phyloP scores from a whole-genome alignment of 495 filamentous ascomycete genomes.

The Hypoxylon cercidicola region DNA sequence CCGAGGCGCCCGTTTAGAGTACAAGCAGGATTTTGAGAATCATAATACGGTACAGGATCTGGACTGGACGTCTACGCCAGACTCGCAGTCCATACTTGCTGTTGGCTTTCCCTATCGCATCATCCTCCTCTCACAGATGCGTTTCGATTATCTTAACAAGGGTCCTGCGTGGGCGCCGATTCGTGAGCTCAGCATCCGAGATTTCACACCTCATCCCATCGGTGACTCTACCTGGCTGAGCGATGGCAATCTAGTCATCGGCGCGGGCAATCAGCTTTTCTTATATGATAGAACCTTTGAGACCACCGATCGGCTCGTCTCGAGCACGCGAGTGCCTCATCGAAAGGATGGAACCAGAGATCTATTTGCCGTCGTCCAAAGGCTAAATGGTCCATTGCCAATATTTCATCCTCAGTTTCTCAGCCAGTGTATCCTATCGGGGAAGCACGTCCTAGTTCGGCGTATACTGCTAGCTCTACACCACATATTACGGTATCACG shows the following conservation, averaged over 20 bases:
- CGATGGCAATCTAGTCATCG: constrained; percentile 84
- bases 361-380: constrained; percentile 81
- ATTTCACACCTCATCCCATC: constrained; percentile 90
- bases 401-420: constrained; percentile 95
- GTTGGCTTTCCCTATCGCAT: constrained; percentile 91
- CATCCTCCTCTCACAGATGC: constrained; percentile 86
- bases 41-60: constrained; percentile 84
- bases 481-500: constrained; percentile 82
- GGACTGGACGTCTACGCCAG: constrained; percentile 94
- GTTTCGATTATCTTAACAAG: constrained; percentile 91
- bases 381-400: constrained; percentile 87
- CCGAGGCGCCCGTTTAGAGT: constrained; percentile 82
- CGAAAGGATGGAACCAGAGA: constrained; percentile 60
- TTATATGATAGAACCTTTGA: constrained; percentile 81
- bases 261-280: constrained; percentile 93
- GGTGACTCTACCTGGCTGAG: constrained; percentile 92
- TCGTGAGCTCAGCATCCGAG: constrained; percentile 80
- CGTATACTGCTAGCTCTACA: constrained; percentile 78
- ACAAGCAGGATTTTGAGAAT: constrained; percentile 75
- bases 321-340: constrained; percentile 70
- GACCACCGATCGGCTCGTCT: constrained; percentile 68
- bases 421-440: constrained; percentile 85
- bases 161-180: constrained; percentile 91
- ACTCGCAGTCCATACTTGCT: constrained; percentile 88
- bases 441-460: constrained; percentile 79